phyloP scores from a whole-genome alignment of 257 asterid genomes.

The Catharanthus roseus region DNA sequence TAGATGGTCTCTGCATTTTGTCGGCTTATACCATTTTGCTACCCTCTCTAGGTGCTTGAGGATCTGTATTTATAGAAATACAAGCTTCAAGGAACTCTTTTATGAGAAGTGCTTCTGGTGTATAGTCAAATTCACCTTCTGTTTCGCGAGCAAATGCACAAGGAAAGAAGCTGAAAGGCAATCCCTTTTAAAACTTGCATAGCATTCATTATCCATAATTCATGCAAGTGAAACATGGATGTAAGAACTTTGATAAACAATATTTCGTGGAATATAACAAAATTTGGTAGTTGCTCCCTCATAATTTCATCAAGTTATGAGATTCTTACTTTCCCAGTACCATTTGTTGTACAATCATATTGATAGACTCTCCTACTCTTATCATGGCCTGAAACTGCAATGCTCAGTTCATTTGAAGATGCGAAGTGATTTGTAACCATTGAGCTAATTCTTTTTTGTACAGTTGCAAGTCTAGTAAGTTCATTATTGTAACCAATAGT shows the following conservation, averaged over 20 bases:
- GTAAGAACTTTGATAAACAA: slow-evolving; percentile 48
- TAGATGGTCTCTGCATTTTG: slow-evolving; percentile 53
- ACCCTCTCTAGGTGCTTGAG: slow-evolving; percentile 52
- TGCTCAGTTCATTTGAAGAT: slow-evolving; percentile 15
- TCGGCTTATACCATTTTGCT: slow-evolving; percentile 28
- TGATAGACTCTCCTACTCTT: slow-evolving; percentile 16
- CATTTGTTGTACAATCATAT: slow-evolving; percentile 42
- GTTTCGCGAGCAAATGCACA: slow-evolving; percentile 69
- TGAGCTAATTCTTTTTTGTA: slow-evolving; percentile 15
- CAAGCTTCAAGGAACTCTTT: slow-evolving; percentile 39
- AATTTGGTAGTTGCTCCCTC: slow-evolving; percentile 36
- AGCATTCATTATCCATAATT: slow-evolving; percentile 62
- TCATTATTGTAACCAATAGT: background rate
- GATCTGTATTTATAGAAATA: slow-evolving; percentile 37
- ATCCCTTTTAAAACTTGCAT: slow-evolving; percentile 45
- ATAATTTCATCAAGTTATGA: slow-evolving; percentile 48
- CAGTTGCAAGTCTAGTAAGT: slow-evolving; percentile 1
- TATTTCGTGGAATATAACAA: slow-evolving; percentile 36
- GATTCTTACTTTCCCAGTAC: slow-evolving; percentile 45
- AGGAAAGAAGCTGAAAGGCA: slow-evolving; percentile 54
- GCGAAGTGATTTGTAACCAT: slow-evolving; percentile 14
- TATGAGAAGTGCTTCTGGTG: slow-evolving; percentile 46
- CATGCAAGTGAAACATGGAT: slow-evolving; percentile 60
- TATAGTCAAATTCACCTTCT: slow-evolving; percentile 72
- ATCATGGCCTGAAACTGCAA: slow-evolving; percentile 4